These are phyloP conservation scores for Fusarium decemcellulare DNA, from an alignment of 2,329 filamentous ascomycete species.

Conservation along the genomic window DNA sequence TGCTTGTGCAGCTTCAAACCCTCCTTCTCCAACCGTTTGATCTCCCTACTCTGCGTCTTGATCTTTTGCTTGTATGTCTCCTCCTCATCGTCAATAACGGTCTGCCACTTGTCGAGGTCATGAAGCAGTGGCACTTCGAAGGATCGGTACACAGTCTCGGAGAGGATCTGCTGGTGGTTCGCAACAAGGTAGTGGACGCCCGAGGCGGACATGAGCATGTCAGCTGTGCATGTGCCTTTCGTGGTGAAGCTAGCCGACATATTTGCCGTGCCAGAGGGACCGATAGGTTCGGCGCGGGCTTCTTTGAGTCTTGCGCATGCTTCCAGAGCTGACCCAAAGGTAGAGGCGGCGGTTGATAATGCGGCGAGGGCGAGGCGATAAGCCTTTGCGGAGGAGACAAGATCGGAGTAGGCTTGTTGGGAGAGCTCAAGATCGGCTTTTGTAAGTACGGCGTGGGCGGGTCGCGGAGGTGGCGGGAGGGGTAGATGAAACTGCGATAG, in stretches of 20 bases:
- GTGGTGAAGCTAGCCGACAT: constrained; percentile 64
- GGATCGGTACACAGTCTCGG: constrained; percentile 76
- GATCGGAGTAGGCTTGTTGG: constrained; percentile 73
- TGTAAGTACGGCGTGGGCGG: constrained; percentile 72
- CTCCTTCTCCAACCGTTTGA: constrained; percentile 75
- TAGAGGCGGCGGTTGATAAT: constrained; percentile 72
- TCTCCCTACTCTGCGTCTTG: constrained; percentile 70
- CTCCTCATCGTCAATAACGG: constrained; percentile 75
- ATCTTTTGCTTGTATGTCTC: constrained; percentile 70
- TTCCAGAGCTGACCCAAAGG: constrained; percentile 76
- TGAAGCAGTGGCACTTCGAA: constrained; percentile 80
- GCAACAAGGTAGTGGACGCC: constrained; percentile 78
- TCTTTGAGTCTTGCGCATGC: constrained; percentile 78
- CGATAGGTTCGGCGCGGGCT: constrained; percentile 71
- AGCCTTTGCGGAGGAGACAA: constrained; percentile 73
- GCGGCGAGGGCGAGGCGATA: constrained; percentile 74
- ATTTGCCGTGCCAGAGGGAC: constrained; percentile 53
- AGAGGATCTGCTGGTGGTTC: constrained; percentile 79
- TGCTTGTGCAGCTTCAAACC: constrained; percentile 74
- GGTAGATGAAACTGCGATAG: constrained; percentile 72
- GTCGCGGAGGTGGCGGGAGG: constrained; percentile 71
- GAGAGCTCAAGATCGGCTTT: constrained; percentile 75
- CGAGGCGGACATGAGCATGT: constrained; percentile 72
- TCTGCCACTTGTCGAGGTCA: constrained; percentile 76
- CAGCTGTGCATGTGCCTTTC: constrained; percentile 71